Evolutionary conservation across 805 yeast genomes (phyloP), one percentile per base, ranked within the genome.

Genomic region (Hanseniaspora singularis): DNA sequence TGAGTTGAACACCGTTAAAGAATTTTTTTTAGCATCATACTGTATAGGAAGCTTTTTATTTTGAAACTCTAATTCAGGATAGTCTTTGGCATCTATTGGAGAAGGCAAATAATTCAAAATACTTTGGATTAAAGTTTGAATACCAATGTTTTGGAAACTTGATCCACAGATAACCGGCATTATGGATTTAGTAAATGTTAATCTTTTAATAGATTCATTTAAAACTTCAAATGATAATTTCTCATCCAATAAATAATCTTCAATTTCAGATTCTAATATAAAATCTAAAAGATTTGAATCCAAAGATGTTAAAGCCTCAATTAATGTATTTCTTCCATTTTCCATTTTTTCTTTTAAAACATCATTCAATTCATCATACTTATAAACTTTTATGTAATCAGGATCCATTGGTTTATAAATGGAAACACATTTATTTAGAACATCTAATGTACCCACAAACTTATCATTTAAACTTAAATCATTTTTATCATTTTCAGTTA

Each of bases 141-240:
- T 95, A 22, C 98, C 98, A 38, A 89, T 82, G 60, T 89, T 89
- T 53, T 71, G 74, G 64, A 89, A 92, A 46, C 95, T 82, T 1
- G 96, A 83, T 11, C 98, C 98, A 62, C 96, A 87, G 31, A 88
- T 64, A 0, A 92, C 83, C 0, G 98, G 96, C 0, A 80, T 73
- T 1, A 84, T 69, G 32, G 65, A 61, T 40, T 73, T 71, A 1
- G 61, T 59, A 6, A 85, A 52, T 0, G 95, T 83, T 2, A 82
- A 77, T 20, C 64, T 65, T 43, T 83, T 67, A 7, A 92, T 69
- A 0, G 94, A 80, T 14, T 58, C 54, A 36, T 70, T 73, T n/a
- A 92, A 63, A 1, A 73, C 56, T 0, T 54, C 53, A 0, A 76
- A 52, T 0, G 89, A 74, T 1, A 92, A 79, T 32, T 67, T 64